A percentile compares a stretch with the other conserved stretches of the same genome.
phyloP scores from a whole-genome alignment of 164 flowering plant species.

The Tinospora cordifolia region DNA sequence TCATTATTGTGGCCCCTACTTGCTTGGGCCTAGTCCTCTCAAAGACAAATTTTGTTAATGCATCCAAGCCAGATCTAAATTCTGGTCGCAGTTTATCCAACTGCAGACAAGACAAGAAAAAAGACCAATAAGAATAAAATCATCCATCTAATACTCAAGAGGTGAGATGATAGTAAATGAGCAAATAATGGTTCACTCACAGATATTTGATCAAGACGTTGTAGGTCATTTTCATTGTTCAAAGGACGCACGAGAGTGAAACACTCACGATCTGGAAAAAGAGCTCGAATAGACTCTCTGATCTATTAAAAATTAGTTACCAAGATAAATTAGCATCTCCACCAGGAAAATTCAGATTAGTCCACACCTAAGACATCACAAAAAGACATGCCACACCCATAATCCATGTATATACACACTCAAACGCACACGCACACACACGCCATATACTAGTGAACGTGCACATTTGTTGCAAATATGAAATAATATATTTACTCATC shows the following conservation, averaged over 20 bases:
- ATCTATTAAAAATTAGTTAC: conserved; percentile 39
- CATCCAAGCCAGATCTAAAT: conserved; percentile 85
- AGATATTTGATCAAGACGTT: conserved; percentile 76
- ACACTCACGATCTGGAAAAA: conserved; percentile 97
- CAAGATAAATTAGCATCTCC: conserved; percentile 19
- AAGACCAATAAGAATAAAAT: background rate
- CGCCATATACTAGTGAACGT: no score
- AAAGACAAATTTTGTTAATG: conserved; percentile 85
- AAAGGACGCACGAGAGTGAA: conserved; percentile 91
- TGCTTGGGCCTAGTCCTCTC: conserved; percentile 98
- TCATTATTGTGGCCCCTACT: conserved; percentile 85
- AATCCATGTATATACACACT: background rate
- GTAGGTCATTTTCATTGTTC: conserved; percentile 79
- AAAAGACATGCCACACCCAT: background rate
- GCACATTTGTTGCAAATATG: no score
- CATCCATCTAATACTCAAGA: background rate
- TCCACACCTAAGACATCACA: background rate
- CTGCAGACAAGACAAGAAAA: conserved; percentile 34
- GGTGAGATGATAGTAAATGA: background rate
- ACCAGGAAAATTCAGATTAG: conserved; percentile 3
- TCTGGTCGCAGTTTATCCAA: conserved; percentile 83
- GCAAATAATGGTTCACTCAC: conserved; percentile 34
- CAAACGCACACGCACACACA: no score
- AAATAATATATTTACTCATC: no score
- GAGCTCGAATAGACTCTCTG: conserved; percentile 91